phyloP scores from a whole-genome alignment of 1,284 basidiomycete genomes.

The Bondarzewia mesenterica region DNA sequence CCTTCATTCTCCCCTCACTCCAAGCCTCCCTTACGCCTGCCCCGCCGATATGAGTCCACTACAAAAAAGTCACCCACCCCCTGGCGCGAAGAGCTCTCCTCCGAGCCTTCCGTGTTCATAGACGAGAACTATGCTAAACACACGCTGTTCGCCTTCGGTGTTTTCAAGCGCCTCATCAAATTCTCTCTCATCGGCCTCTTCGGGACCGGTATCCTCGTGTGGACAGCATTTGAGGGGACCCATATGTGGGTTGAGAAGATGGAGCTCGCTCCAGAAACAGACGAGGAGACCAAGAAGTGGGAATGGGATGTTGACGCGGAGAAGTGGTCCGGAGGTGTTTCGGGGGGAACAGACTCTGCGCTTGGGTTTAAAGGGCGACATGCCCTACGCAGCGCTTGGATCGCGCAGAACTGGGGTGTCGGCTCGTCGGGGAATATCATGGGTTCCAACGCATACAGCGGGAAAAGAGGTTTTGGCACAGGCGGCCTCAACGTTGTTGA shows the following conservation, averaged over 20 bases:
- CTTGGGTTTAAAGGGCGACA: slow-evolving; percentile 63
- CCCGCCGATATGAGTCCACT: slow-evolving; percentile 1
- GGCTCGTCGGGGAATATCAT: slow-evolving; percentile 35
- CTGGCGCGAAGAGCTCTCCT: slow-evolving; percentile 6
- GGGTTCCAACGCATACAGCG: slow-evolving; percentile 28
- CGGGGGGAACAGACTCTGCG: slow-evolving; percentile 67
- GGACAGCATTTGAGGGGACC: slow-evolving; percentile 44
- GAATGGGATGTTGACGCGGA: slow-evolving; percentile 70
- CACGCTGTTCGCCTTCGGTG: slow-evolving; percentile 25
- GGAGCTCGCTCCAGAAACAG: slow-evolving; percentile 43
- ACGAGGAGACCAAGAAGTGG: slow-evolving; percentile 50
- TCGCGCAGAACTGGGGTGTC: slow-evolving; percentile 65
- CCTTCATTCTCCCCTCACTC: background rate
- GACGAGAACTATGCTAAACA: slow-evolving; percentile 29
- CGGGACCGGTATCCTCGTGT: slow-evolving; percentile 30
- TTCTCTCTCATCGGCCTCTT: slow-evolving; percentile 30
- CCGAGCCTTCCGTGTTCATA: slow-evolving; percentile 13
- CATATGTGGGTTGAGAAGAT: slow-evolving; percentile 70
- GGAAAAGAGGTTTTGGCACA: slow-evolving; percentile 25
- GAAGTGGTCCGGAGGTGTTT: slow-evolving; percentile 63
- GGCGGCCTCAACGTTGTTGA: slow-evolving; percentile 39
- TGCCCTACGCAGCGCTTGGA: slow-evolving; percentile 70
- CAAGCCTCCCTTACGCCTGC: too few species aligned
- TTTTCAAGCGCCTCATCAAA: slow-evolving; percentile 33
- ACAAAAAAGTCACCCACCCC: slow-evolving; percentile 3